Conservation (phyloP, 2,329 filamentous ascomycete genomes). For the Phyllosticta citrichinensis region DNA sequence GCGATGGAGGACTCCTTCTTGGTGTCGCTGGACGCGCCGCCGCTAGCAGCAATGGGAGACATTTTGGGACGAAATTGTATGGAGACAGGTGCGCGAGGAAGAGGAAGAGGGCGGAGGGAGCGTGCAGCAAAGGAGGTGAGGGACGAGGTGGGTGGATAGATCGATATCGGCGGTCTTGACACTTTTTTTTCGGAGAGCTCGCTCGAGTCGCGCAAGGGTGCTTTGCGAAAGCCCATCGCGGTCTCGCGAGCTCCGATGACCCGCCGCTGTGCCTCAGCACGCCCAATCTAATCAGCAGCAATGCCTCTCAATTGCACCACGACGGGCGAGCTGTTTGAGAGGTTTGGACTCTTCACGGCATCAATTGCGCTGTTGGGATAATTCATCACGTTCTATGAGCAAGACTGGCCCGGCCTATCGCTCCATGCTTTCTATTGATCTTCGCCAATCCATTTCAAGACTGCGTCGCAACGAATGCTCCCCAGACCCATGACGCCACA, state of each 20-base stretch:
- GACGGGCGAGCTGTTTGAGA: neutral
- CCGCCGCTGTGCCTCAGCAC: neutral
- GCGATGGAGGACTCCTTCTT: slow-evolving; percentile 87
- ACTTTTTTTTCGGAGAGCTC: slow-evolving; percentile 9
- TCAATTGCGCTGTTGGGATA: neutral
- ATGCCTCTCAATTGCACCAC: neutral
- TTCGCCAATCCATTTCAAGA: neutral
- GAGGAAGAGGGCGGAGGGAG: neutral
- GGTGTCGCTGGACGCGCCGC: slow-evolving; percentile 43
- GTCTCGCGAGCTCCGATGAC: neutral
- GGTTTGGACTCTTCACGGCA: neutral
- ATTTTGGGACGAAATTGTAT: neutral
- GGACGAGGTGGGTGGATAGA: neutral
- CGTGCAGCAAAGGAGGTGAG: neutral
- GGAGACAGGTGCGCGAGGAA: slow-evolving; percentile 1
- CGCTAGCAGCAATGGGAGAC: slow-evolving; percentile 10
- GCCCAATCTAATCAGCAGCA: neutral
- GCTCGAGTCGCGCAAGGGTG: slow-evolving; percentile 8
- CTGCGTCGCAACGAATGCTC: neutral
- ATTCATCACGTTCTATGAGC: neutral
- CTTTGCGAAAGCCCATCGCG: neutral
- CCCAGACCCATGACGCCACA: neutral
- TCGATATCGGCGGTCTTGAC: slow-evolving; percentile 8
- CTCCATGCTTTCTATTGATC: neutral
- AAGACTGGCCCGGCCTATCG: neutral